Conservation (phyloP, 164 flowering plant genomes). For the Magnolia changhungtana region DNA sequence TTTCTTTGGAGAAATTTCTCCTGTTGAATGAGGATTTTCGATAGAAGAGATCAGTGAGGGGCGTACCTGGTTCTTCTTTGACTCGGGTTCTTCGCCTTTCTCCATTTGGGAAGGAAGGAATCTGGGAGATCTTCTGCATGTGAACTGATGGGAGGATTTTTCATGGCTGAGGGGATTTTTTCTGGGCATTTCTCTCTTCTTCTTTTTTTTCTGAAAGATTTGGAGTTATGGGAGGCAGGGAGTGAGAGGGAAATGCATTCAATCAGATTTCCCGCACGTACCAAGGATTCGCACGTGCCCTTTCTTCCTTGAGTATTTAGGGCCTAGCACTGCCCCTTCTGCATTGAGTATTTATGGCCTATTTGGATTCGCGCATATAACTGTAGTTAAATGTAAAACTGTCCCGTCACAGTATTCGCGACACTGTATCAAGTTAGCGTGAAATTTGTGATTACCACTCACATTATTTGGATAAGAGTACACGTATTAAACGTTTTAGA, state of each 20-base stretch:
- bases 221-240: background rate
- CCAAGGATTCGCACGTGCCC: background rate
- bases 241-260: background rate
- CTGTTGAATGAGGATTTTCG: background rate
- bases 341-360: no score
- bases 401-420: no score
- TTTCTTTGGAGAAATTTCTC: background rate
- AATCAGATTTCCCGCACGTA: background rate
- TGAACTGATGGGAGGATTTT: background rate
- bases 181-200: background rate
- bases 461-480: no score
- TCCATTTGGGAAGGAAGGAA: background rate
- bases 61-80: background rate
- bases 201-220: no score
- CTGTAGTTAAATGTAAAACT: no score
- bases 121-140: constrained; percentile 7
- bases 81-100: background rate
- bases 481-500: no score
- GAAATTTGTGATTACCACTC: no score
- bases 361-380: no score
- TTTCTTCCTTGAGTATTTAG: no score
- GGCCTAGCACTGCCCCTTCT: background rate
- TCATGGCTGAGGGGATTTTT: background rate
- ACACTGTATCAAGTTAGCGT: no score
- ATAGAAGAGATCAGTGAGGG: background rate